phyloP scores from a whole-genome alignment of 768 basidiomycete species.

The Coprinellus aureogranulatus region DNA sequence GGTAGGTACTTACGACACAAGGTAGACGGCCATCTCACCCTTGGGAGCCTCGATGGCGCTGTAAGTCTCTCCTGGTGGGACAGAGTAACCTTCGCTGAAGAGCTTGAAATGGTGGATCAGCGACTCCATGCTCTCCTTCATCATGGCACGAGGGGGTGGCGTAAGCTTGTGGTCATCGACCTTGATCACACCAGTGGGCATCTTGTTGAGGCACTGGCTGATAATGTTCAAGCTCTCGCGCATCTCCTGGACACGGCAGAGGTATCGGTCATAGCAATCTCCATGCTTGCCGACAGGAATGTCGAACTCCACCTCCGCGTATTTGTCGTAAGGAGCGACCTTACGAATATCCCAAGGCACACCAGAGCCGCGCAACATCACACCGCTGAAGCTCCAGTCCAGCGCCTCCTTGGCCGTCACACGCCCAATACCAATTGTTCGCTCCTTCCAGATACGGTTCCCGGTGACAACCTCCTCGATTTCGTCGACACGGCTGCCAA shows the following conservation, averaged over 20 bases:
- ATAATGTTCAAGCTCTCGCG: conserved; percentile 91
- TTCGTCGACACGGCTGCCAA: conserved; percentile 86
- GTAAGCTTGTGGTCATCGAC: conserved; percentile 97
- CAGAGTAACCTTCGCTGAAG: conserved; percentile 95
- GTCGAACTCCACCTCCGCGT: conserved; percentile 96
- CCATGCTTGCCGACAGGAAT: conserved; percentile 95
- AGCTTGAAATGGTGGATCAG: conserved; percentile 99
- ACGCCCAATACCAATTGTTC: conserved; percentile 85
- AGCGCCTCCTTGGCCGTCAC: conserved; percentile 92
- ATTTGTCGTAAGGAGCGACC: conserved; percentile 92
- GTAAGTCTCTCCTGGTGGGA: conserved; percentile 95
- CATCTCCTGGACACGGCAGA: conserved; percentile 98
- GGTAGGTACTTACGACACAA: conserved; percentile 77
- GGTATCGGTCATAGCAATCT: conserved; percentile 96
- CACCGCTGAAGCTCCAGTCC: conserved; percentile 92
- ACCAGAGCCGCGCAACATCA: conserved; percentile 94
- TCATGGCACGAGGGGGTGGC: conserved; percentile 91
- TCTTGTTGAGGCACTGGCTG: conserved; percentile 94
- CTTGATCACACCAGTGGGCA: conserved; percentile 88
- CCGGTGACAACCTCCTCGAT: conserved; percentile 97
- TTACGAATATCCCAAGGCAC: conserved; percentile 94
- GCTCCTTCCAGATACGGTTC: conserved; percentile 97
- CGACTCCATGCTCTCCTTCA: conserved; percentile 99
- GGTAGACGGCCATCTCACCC: conserved; percentile 98
- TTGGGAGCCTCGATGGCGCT: conserved; percentile 97